Base-by-base conservation (phyloP, 78 protist genomes). In the Pigoraptor vietnamica region DNA sequence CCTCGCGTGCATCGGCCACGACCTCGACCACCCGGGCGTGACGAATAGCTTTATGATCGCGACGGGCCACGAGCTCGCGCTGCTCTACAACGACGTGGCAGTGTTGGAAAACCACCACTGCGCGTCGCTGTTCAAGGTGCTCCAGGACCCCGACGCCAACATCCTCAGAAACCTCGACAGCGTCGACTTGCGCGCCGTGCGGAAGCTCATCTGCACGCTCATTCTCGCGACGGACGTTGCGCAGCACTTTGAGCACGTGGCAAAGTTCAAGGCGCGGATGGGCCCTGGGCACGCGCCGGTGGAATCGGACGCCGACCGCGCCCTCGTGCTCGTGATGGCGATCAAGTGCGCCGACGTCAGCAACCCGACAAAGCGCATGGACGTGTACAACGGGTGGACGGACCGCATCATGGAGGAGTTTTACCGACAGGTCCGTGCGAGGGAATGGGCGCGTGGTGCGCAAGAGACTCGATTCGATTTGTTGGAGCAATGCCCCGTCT, bases 221-320 rank as follows among this genome's bases (percentile, higher is more conserved):
- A 81, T 89, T 14, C 90, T 88, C 34, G 90, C 90, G 32, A 88
- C 90, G 0, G 90, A 88, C 90, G 39, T 88, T 39, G 34, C 82
- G 6, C 36, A 40, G 23, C 90, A 88, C 90, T 1, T 23, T 25
- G 82, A 40, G 81, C 24, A 88, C 38, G 33, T 88, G 21, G 81
- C 33, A 35, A 29, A 29, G 36, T 88, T 88, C 81, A 48, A 48
- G 67, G 14, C 67, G 29, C 82, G 33, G 39, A 9, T 56, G 37
- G 14, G 67, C 67, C 14, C 67, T 14, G 67, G 67, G 67, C 36
- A 1, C 33, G 24, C 0, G 0, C 35, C 10, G 39, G 2, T 40
- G 35, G 88, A 83, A 6, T 6, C 35, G 14, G 39, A 6, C 88
- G 88, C 23, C 67, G 56, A 2, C 24, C 39, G 84, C 86, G 0